A percentile compares a stretch with the other conserved stretches of the same genome.
These are phyloP conservation scores for Trichoderma arundinaceum DNA, from an alignment of 2,329 filamentous ascomycete genomes.

Conservation along the genomic window DNA sequence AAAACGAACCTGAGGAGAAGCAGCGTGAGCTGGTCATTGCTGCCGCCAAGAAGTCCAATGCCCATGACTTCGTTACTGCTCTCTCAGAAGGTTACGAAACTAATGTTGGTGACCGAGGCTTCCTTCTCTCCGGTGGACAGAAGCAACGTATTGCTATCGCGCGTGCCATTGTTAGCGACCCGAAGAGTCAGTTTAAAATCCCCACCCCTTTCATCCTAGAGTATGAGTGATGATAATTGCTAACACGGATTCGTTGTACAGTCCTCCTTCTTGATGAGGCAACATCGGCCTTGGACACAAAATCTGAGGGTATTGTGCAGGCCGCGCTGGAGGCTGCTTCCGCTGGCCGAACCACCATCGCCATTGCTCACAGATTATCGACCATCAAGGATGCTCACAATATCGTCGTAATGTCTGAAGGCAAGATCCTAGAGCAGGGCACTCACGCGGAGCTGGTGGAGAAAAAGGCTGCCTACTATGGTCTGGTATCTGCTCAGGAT, in stretches of 20 bases:
- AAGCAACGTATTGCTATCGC: conserved; percentile 97
- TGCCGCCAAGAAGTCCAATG: conserved; percentile 89
- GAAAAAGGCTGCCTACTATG: conserved; percentile 74
- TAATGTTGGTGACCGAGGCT: conserved; percentile 92
- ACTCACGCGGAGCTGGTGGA: conserved; percentile 81
- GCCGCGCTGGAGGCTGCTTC: conserved; percentile 87
- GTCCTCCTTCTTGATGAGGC: conserved; percentile 92
- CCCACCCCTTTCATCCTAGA: not conserved
- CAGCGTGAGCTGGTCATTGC: conserved; percentile 74
- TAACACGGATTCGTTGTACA: conserved; percentile 36
- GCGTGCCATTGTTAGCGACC: conserved; percentile 85
- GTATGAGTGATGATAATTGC: not conserved
- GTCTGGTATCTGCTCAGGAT: conserved; percentile 85
- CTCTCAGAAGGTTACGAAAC: conserved; percentile 92
- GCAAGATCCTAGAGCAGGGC: conserved; percentile 90
- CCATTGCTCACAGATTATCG: conserved; percentile 92
- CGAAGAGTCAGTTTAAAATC: conserved; percentile 63
- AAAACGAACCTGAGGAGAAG: conserved; percentile 68
- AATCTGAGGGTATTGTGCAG: conserved; percentile 93
- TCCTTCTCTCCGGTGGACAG: conserved; percentile 90
- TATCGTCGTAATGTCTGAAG: conserved; percentile 89
- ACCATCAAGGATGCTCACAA: conserved; percentile 95
- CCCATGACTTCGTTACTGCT: conserved; percentile 84
- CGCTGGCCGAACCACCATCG: conserved; percentile 88
- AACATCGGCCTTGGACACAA: conserved; percentile 90